Evolutionary conservation across 2,329 filamentous ascomycete species (phyloP).

Genomic region (Albifimbria verrucaria): DNA sequence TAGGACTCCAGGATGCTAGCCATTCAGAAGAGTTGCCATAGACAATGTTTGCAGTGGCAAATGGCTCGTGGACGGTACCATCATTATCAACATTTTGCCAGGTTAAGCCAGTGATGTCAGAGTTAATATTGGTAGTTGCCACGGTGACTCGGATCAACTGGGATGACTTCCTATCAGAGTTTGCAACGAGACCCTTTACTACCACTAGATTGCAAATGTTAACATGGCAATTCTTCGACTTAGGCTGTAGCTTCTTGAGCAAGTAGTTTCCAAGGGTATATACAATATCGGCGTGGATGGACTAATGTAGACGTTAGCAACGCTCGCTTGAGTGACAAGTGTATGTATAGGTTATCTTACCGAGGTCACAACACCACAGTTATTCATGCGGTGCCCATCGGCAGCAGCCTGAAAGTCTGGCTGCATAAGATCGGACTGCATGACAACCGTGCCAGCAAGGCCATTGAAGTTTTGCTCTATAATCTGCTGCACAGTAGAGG

Average conservation of each 20-base stretch:
- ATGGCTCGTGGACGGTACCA: slow-evolving; percentile 7
- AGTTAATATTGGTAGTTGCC: slow-evolving; percentile 39
- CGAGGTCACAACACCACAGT: slow-evolving; percentile 37
- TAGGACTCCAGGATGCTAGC: slow-evolving; percentile 52
- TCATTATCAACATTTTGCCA: slow-evolving; percentile 12
- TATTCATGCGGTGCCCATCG: slow-evolving; percentile 40
- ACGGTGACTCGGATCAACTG: slow-evolving; percentile 28
- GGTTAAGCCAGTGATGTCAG: slow-evolving; percentile 38
- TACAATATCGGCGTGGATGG: slow-evolving; percentile 56
- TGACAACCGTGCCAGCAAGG: slow-evolving; percentile 21
- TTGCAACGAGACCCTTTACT: slow-evolving; percentile 42
- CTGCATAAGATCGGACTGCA: slow-evolving; percentile 37
- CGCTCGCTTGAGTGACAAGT: neutral
- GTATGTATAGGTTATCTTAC: slow-evolving; percentile 27
- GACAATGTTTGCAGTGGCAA: slow-evolving; percentile 21
- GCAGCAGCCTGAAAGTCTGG: slow-evolving; percentile 32
- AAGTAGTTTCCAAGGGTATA: slow-evolving; percentile 61
- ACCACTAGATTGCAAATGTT: slow-evolving; percentile 68
- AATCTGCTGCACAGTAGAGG: slow-evolving; percentile 34
- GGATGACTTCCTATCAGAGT: slow-evolving; percentile 21
- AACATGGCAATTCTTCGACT: slow-evolving; percentile 51
- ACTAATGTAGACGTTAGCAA: slow-evolving; percentile 6
- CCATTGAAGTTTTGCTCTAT: slow-evolving; percentile 27
- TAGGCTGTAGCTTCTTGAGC: slow-evolving; percentile 60
- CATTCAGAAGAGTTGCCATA: slow-evolving; percentile 50